Conservation (phyloP, 257 asterid species). For the Cordia subcordata region DNA sequence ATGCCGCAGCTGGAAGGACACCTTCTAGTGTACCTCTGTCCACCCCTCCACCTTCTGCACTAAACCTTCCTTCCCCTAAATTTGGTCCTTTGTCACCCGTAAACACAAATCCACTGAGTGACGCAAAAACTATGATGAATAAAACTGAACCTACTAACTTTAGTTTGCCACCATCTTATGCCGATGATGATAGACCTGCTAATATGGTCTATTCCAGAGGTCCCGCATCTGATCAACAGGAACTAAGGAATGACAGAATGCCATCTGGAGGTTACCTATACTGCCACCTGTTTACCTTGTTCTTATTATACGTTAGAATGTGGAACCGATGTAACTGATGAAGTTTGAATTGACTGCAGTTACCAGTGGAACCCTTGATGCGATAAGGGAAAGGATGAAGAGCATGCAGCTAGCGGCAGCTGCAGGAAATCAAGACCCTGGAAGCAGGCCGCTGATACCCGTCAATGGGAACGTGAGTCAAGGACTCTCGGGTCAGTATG, state of each 20-base stretch:
- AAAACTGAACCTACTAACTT: slow-evolving; percentile 78
- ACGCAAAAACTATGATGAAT: slow-evolving; percentile 43
- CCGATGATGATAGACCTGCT: slow-evolving; percentile 52
- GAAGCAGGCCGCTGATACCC: slow-evolving; percentile 48
- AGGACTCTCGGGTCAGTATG: slow-evolving; percentile 26
- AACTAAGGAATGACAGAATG: slow-evolving; percentile 59
- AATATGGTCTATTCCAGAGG: slow-evolving; percentile 39
- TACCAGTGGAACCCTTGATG: slow-evolving; percentile 78
- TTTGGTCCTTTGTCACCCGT: slow-evolving; percentile 72
- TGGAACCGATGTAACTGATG: neutral
- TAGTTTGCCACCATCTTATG: slow-evolving; percentile 74
- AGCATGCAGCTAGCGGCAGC: slow-evolving; percentile 85
- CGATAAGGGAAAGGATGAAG: slow-evolving; percentile 97
- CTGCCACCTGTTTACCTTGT: slow-evolving; percentile 8
- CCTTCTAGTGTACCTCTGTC: slow-evolving; percentile 95
- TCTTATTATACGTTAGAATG: neutral
- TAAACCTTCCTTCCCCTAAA: slow-evolving; percentile 72
- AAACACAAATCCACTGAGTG: slow-evolving; percentile 53
- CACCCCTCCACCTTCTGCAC: slow-evolving; percentile 85
- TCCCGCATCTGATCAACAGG: slow-evolving; percentile 42
- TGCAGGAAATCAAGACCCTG: slow-evolving; percentile 54
- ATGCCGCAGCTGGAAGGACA: slow-evolving; percentile 96
- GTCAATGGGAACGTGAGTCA: slow-evolving; percentile 47
- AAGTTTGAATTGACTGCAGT: slow-evolving; percentile 47
- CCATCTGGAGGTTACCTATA: slow-evolving; percentile 53